Evolutionary conservation across 805 yeast genomes (phyloP).

Genomic region (Millerozyma acaciae): DNA sequence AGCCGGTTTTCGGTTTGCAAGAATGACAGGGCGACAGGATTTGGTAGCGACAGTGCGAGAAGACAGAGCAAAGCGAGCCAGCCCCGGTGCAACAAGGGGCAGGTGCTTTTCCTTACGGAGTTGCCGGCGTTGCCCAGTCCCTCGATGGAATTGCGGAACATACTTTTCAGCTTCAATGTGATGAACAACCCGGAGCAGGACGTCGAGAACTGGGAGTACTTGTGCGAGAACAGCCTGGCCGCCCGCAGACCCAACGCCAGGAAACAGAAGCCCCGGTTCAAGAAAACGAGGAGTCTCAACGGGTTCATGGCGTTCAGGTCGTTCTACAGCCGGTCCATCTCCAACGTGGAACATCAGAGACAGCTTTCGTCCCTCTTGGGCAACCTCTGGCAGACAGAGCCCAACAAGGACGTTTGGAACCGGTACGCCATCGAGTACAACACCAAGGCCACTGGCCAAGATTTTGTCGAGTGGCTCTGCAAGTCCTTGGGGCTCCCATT

Average conservation of each 20-base stretch:
- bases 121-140: constrained; percentile 13
- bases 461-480: constrained; percentile 20
- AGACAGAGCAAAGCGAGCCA: background rate
- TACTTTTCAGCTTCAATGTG: constrained; percentile 9
- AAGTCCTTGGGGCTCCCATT: constrained; percentile 7
- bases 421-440: constrained; percentile 29
- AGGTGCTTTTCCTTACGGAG: constrained; percentile 7
- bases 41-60: background rate
- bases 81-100: constrained; percentile 1
- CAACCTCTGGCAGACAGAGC: constrained; percentile 23
- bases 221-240: background rate
- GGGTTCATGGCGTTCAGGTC: constrained; percentile 30
- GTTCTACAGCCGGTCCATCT: constrained; percentile 21
- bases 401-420: constrained; percentile 23
- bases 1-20: constrained; percentile 5
- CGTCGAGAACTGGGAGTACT: background rate
- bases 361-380: constrained; percentile 21
- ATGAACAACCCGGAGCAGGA: background rate
- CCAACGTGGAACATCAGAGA: constrained; percentile 17
- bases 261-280: background rate
- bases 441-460: constrained; percentile 2
- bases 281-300: constrained; percentile 12
- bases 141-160: constrained; percentile 7
- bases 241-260: background rate
- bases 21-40: background rate